Conservation (phyloP, 148 eudicot species). For the Talinum fruticosum region DNA sequence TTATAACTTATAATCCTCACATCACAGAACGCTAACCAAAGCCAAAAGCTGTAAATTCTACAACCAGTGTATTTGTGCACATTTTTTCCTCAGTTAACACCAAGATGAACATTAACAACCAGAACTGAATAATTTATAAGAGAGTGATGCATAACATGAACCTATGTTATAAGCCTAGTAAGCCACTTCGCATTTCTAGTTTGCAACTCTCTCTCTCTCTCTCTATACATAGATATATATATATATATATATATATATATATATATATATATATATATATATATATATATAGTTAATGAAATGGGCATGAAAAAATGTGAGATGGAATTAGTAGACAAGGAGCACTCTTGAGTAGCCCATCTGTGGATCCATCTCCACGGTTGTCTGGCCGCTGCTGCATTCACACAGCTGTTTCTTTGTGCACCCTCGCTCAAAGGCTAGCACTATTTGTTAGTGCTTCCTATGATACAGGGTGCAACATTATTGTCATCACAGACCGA, state of each 20-base stretch:
- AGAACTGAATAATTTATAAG: neutral
- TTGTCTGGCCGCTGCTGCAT: conserved; percentile 32
- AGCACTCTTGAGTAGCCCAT: neutral
- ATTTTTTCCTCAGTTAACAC: neutral
- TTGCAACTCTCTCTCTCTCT: too few species aligned
- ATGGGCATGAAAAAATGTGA: conserved; percentile 10
- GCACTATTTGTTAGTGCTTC: neutral
- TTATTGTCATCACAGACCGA: too few species aligned
- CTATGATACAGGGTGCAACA: neutral
- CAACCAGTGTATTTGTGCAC: neutral
- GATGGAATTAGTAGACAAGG: conserved; percentile 29
- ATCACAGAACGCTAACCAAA: neutral
- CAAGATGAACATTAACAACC: neutral
- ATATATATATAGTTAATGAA: too few species aligned
- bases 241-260: too few species aligned
- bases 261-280: too few species aligned
- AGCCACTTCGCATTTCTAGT: too few species aligned
- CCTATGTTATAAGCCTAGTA: too few species aligned
- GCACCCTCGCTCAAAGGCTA: conserved; percentile 16
- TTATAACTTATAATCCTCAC: neutral
- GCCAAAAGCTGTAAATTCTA: too few species aligned
- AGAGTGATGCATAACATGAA: too few species aligned
- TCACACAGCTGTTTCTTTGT: conserved; percentile 14
- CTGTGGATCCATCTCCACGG: conserved; percentile 36
- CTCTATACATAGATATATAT: too few species aligned